Conservation (phyloP, 805 yeast species). For the Candida morakotiae region DNA sequence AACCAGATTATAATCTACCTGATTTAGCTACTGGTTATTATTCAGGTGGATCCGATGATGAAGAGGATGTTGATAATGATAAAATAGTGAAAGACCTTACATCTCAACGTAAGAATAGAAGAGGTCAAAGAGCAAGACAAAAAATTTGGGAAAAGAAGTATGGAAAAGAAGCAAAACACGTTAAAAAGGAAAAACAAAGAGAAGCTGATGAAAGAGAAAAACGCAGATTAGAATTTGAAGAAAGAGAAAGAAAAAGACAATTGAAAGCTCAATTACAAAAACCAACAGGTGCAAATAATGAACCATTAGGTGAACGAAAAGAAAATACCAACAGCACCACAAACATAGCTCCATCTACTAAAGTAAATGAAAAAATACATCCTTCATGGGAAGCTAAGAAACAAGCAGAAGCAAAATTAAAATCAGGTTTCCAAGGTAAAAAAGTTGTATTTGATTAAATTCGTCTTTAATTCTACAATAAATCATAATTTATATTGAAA, state of each 20-base stretch:
- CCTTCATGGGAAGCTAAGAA: conserved; percentile 98
- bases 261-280: conserved; percentile 39
- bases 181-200: conserved; percentile 59
- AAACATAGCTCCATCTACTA: not conserved
- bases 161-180: conserved; percentile 81
- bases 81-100: conserved; percentile 50
- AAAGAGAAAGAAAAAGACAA: conserved; percentile 64
- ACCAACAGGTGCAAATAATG: conserved; percentile 36
- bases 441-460: conserved; percentile 66
- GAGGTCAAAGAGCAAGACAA: conserved; percentile 97
- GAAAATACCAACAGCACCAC: conserved; percentile 6
- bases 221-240: conserved; percentile 65
- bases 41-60: conserved; percentile 79
- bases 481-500: conserved; percentile 24
- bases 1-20: conserved; percentile 48
- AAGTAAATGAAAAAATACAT: conserved; percentile 44
- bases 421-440: conserved; percentile 74
- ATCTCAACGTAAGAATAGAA: conserved; percentile 71
- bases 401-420: conserved; percentile 60
- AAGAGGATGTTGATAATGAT: conserved; percentile 42
- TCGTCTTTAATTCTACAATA: conserved; percentile 15
- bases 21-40: conserved; percentile 74
- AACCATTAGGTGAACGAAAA: conserved; percentile 36
- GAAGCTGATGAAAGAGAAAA: conserved; percentile 52
- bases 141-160: conserved; percentile 93